Evolutionary conservation across 257 asterid genomes (phyloP), one percentile per base, ranked within the genome.

Genomic region (Ophiorrhiza pumila): DNA sequence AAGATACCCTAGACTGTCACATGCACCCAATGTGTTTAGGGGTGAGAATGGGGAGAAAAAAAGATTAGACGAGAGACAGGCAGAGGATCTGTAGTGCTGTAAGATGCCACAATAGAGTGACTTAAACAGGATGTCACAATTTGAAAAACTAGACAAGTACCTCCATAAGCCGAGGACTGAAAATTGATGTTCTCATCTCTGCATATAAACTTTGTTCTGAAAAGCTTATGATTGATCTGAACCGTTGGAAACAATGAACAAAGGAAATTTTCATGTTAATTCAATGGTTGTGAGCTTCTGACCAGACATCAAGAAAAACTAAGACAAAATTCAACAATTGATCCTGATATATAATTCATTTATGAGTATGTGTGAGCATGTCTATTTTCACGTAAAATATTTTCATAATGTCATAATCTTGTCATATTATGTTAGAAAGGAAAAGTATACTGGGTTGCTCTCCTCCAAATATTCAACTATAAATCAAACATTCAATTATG

Each of bases 111-210:
- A 12, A 50, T 39, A 20, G 25, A 43, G 32, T 31, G 59, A 46
- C 57, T 27, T 11, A 34, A 65, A 62, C 23, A 61, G 37, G 41
- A 76, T 41, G 53, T 32, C 43, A 68, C 32, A 29, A 62, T 35
- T 56, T 25, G 52, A 65, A 29, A 71, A 67, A 64, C 74, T n/a
- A 64, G 78, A 74, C 34, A 39, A 67, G 34, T 89, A 94, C 99
- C 98, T 94, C 98, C 99, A 94, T 88, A 66, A 94, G 96, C 68
- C 98, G 90, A 59, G 99, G 99, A 87, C 99, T 94, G 71, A 91
- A 94, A 80, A 87, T 85, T 53, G 89, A 88, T 50, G 88, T 79
- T 85, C 99, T 87, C 85, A 80, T 76, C 71, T 85, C 93, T 71
- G 97, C 88, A 85, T 91, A 88, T 77, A 94, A 84, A 84, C 95